Conservation (phyloP, 108 stramenopile species). For the Nitzschia sp. region DNA sequence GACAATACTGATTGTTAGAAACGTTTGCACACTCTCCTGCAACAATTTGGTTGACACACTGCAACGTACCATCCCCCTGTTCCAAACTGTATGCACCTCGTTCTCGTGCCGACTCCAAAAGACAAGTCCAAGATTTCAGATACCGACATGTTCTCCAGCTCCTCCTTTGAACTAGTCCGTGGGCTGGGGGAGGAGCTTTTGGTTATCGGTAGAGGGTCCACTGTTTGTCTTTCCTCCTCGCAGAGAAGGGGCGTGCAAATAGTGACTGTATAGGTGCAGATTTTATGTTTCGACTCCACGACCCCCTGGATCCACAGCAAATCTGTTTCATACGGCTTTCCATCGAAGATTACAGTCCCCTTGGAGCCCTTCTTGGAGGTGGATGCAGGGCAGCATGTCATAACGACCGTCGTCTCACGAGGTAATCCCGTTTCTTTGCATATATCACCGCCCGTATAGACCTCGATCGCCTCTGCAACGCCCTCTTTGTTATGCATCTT, state of each 20-base stretch:
- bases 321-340: constrained; percentile 27
- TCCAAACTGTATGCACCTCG: constrained; percentile 24
- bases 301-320: constrained; percentile 26
- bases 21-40: not conserved
- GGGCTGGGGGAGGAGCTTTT: not conserved
- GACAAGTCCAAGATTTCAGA: constrained; percentile 19
- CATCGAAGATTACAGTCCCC: constrained; percentile 32
- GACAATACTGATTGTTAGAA: constrained; percentile 8
- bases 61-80: constrained; percentile 33
- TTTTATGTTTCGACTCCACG: constrained; percentile 10
- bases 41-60: not conserved
- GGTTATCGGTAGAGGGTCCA: not conserved
- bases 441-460: constrained; percentile 49
- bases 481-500: not conserved
- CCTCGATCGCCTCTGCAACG: constrained; percentile 25
- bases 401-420: constrained; percentile 49
- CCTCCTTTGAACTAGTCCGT: not conserved
- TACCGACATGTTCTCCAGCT: constrained; percentile 27
- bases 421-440: constrained; percentile 61
- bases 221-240: constrained; percentile 10
- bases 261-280: constrained; percentile 62
- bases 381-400: constrained; percentile 65
- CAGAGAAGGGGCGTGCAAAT: constrained; percentile 81
- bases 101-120: constrained; percentile 16
- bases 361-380: constrained; percentile 37